Evolutionary conservation across 2,329 filamentous ascomycete genomes (phyloP), one percentile per base, ranked within the genome.

Genomic region (Trichoderma simmonsii): DNA sequence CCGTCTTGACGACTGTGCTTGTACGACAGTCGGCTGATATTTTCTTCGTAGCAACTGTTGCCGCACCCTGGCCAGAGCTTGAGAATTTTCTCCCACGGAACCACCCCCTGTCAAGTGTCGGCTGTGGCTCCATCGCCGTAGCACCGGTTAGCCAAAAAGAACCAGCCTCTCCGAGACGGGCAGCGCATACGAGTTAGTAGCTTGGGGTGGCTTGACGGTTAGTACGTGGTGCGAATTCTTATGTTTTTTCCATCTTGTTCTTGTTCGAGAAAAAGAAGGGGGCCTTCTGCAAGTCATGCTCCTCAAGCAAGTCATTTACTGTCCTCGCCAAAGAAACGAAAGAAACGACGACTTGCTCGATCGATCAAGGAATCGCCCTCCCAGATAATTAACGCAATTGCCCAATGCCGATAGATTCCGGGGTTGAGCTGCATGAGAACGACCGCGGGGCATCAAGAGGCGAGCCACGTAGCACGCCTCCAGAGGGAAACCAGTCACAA

Each of bases 381-480:
- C 39, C 28, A 36, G 67, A 61, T 71, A 66, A 59, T 71, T 62
- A 65, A 57, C 71, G 48, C 64, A 69, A 69, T 63, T 59, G 75
- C 72, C 74, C 75, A 76, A 77, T 76, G 76, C 76, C 76, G 76
- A 78, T 63, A 73, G 72, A 73, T 75, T 71, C 74, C 71, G 76
- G 75, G 73, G 71, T 77, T 72, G 73, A 77, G 76, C 77, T 78
- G 76, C 77, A 71, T 76, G 76, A 76, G 75, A 74, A 75, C 74
- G 71, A 71, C 76, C 74, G 73, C 74, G 76, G 76, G 73, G 75
- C 76, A 76, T 75, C 73, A 59, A 75, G 75, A 79, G 73, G 74
- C 77, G 77, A 78, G 79, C 79, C 79, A 81, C 79, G 79, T 80
- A 80, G 79, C 79, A 80, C 75, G 72, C 71, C 74, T 76, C 76